Evolutionary conservation across 768 basidiomycete species (phyloP), one percentile per base, ranked within the genome.

Genomic region (Wakefieldia striispora): DNA sequence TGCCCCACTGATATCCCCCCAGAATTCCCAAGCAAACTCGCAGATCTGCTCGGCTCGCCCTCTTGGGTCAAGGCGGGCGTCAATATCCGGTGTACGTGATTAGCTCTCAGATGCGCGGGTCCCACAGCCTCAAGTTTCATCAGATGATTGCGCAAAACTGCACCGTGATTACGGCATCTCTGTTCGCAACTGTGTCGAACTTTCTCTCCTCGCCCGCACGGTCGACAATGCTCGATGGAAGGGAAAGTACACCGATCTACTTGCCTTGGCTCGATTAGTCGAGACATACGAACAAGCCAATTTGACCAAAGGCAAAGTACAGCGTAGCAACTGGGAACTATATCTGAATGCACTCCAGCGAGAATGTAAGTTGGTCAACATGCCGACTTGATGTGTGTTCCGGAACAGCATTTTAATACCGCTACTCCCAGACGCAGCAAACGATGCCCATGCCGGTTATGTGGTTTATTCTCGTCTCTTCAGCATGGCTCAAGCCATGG

Each of bases 221-320:
- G 85, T 81, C 38, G 89, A 91, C 60, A 84, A 86, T 54, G 69
- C 69, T 6, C 76, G 74, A 26, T 91, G 88, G 87, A 83, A 85
- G 66, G 88, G 87, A 35, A 78, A 72, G 50, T 90, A 87, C 57
- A 73, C 65, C n/a, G 50, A 60, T 5, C 71, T 76, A 10, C 75
- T 91, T 33, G 84, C 86, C 16, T 75, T 91, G 9, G 75, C 85
- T 23, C 76, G 82, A 16, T 73, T 91, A 1, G 70, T 82, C n/a
- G 80, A 83, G 55, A 66, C 68, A 1, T 91, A 90, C 47, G 72
- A 82, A 51, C 69, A 75, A 34, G 69, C 73, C 12, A 58, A 68
- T 0, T 64, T 91, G 21, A 45, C 59, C 3, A 91, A 91, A 58
- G 84, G 83, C 3, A 80, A 65, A 51, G 68, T 77, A n/a, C 77